Conservation (phyloP, 441 rosid genomes). For the Croton laevigatus region DNA sequence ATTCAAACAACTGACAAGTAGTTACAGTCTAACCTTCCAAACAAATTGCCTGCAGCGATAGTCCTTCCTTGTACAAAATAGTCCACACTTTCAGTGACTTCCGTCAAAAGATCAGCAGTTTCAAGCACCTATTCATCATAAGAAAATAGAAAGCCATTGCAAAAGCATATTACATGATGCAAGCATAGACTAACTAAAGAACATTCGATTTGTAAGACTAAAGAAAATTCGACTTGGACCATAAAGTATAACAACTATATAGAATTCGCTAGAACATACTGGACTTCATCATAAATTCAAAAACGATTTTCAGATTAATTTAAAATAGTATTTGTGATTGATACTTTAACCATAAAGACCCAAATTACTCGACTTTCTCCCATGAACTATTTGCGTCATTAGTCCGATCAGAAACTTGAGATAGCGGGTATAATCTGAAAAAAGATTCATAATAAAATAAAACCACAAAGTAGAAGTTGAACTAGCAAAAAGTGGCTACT, state of each 20-base stretch:
- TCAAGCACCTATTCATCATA: slow-evolving; percentile 74
- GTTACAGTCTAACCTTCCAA: slow-evolving; percentile 69
- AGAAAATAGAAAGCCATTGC: slow-evolving; percentile 9
- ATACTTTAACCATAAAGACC: too few relatives aligned
- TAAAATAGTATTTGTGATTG: too few relatives aligned
- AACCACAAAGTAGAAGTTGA: background rate
- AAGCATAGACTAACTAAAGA: slow-evolving; percentile 10
- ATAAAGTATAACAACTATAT: background rate
- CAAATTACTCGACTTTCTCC: too few relatives aligned
- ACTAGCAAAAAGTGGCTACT: background rate
- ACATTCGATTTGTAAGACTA: background rate
- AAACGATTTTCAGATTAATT: background rate
- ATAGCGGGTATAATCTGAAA: too few relatives aligned
- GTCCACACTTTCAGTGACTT: slow-evolving; percentile 99
- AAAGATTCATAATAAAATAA: background rate
- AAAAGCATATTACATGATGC: slow-evolving; percentile 14
- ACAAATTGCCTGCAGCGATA: slow-evolving; percentile 93
- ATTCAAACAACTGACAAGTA: slow-evolving; percentile 17
- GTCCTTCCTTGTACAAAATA: slow-evolving; percentile 99
- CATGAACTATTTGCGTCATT: too few relatives aligned
- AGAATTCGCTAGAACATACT: background rate
- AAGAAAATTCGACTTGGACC: background rate
- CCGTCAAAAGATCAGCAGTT: slow-evolving; percentile 94
- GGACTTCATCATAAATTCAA: background rate
- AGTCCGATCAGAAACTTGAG: too few relatives aligned